Conservation (phyloP, 352 stramenopile species). For the Phytophthora crassamura region DNA sequence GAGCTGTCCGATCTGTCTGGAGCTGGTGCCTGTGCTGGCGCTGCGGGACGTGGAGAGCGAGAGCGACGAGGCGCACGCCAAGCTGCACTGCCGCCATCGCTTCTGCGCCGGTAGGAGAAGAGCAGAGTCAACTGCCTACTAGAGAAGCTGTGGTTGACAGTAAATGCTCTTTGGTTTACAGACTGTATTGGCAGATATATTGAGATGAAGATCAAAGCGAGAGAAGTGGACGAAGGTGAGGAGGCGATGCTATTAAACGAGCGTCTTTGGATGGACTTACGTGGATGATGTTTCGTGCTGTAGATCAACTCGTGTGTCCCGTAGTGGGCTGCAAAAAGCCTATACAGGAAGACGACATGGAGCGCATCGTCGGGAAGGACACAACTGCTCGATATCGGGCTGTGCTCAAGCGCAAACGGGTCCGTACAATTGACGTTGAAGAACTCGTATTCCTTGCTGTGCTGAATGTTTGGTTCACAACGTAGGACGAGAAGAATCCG, state of each 20-base stretch:
- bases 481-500: conserved; percentile 77
- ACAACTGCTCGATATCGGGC: conserved; percentile 35
- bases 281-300: conserved; percentile 12
- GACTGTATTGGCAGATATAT: conserved; percentile 63
- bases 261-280: not conserved
- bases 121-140: not conserved
- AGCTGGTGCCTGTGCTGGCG: conserved; percentile 54
- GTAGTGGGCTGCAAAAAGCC: conserved; percentile 55
- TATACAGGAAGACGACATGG: conserved; percentile 49
- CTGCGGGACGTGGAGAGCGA: conserved; percentile 39
- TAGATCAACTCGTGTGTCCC: conserved; percentile 75
- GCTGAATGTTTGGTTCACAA: not conserved
- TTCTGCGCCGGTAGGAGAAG: conserved; percentile 53
- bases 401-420: conserved; percentile 60
- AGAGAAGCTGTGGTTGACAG: not conserved
- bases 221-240: conserved; percentile 69
- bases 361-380: conserved; percentile 35
- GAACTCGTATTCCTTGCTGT: not conserved
- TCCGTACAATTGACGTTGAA: conserved; percentile 33
- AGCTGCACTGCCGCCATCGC: conserved; percentile 62
- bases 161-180: conserved; percentile 14
- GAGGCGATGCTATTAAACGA: not conserved
- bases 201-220: conserved; percentile 60
- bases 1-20: conserved; percentile 67
- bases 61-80: conserved; percentile 40